phyloP scores from a whole-genome alignment of 768 basidiomycete genomes.

The Leucosporidium yakuticum region DNA sequence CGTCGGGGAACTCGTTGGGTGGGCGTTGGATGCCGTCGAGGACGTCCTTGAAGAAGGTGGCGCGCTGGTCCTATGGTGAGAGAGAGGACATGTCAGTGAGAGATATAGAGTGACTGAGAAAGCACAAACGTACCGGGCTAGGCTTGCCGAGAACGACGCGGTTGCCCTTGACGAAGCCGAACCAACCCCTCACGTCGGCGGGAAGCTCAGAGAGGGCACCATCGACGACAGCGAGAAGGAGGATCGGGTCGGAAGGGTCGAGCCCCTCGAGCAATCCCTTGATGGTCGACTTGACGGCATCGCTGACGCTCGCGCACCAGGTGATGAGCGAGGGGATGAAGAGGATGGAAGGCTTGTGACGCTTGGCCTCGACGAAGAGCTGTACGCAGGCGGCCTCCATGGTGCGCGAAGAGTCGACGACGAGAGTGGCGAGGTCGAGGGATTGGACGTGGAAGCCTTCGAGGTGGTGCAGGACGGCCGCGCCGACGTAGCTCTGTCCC shows the following conservation, averaged over 20 bases:
- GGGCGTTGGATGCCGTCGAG: constrained; percentile 64
- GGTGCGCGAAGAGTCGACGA: constrained; percentile 73
- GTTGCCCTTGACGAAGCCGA: constrained; percentile 67
- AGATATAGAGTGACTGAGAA: neutral
- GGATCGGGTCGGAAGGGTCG: constrained; percentile 84
- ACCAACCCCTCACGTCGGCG: constrained; percentile 81
- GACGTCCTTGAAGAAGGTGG: constrained; percentile 68
- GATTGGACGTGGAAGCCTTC: constrained; percentile 95
- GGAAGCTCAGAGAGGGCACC: constrained; percentile 65
- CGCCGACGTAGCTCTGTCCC: constrained; percentile 85
- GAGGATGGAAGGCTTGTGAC: constrained; percentile 90
- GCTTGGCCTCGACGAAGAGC: constrained; percentile 90
- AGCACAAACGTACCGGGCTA: too few species aligned
- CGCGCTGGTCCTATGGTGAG: constrained; percentile 50
- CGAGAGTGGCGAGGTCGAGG: constrained; percentile 78
- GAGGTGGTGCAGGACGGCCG: constrained; percentile 83
- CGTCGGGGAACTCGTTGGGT: constrained; percentile 85
- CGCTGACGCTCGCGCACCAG: constrained; percentile 79
- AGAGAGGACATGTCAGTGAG: neutral
- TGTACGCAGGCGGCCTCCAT: constrained; percentile 86
- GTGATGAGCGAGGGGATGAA: constrained; percentile 83
- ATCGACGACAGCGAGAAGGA: constrained; percentile 83
- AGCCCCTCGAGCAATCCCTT: constrained; percentile 87
- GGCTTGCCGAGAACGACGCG: constrained; percentile 62
- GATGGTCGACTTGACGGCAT: constrained; percentile 75